phyloP scores from a whole-genome alignment of 2,329 filamentous ascomycete genomes.

The Neoarthrinium moseri region DNA sequence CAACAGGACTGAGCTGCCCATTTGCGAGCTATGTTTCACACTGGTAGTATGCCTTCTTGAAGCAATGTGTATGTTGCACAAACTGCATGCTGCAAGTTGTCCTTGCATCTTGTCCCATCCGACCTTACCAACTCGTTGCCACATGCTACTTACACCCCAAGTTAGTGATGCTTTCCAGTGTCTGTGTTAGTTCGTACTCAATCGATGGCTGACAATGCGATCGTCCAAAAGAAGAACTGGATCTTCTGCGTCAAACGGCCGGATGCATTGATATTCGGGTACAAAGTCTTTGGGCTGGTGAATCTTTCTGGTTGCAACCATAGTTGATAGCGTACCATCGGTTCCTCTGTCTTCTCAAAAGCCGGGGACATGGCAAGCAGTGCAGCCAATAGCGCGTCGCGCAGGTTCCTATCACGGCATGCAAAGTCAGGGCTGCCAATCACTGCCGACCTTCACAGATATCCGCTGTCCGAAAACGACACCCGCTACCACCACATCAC shows the following conservation, averaged over 20 bases:
- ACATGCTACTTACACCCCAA: too few species aligned
- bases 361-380: neutral
- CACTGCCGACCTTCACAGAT: neutral
- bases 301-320: neutral
- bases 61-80: too few species aligned
- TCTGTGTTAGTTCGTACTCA: too few species aligned
- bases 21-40: too few species aligned
- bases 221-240: neutral
- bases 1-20: too few species aligned
- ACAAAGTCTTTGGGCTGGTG: too few species aligned
- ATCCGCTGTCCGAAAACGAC: neutral
- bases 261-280: neutral
- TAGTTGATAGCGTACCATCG: neutral
- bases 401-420: slow-evolving; percentile 1
- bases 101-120: too few species aligned
- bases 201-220: neutral
- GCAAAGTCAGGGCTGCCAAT: neutral
- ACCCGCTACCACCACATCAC: neutral
- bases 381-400: neutral
- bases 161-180: too few species aligned
- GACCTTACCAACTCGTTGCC: too few species aligned
- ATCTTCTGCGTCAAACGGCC: neutral
- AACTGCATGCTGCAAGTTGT: too few species aligned
- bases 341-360: too few species aligned
- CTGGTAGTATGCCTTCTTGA: too few species aligned